Evolutionary conservation across 179 eudicot species (phyloP).

Genomic region (Camellia oleifera): DNA sequence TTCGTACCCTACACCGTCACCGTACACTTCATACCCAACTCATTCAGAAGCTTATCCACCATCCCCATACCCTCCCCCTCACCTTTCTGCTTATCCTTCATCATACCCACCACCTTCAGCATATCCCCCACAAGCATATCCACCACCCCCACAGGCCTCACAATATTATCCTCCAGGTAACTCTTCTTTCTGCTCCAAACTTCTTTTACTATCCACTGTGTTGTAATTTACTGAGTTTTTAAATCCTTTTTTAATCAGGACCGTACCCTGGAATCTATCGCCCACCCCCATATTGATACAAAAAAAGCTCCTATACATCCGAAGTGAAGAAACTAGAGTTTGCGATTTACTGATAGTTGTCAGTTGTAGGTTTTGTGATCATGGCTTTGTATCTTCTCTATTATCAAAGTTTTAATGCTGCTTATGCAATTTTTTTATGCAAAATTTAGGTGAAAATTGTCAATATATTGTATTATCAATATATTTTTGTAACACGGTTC

Average conservation of each 20-base stretch:
- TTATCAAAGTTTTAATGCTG: not conserved
- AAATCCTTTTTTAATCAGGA: slow-evolving; percentile 24
- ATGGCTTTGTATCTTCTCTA: not conserved
- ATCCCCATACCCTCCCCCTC: slow-evolving; percentile 43
- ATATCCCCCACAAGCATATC: slow-evolving; percentile 47
- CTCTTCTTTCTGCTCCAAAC: not conserved
- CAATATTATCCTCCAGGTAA: slow-evolving; percentile 32
- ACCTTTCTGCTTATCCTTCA: slow-evolving; percentile 47
- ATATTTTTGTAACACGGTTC: not conserved
- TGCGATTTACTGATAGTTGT: not conserved
- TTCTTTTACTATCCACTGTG: not conserved
- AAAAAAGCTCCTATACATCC: not conserved
- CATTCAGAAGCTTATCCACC: slow-evolving; percentile 45
- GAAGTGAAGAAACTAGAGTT: not conserved
- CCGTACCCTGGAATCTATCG: slow-evolving; percentile 48
- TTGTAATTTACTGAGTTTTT: slow-evolving; percentile 2
- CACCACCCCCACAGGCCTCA: slow-evolving; percentile 34
- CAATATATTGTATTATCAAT: not conserved
- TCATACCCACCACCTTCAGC: slow-evolving; percentile 49
- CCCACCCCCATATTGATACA: slow-evolving; percentile 51
- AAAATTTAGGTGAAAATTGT: not conserved
- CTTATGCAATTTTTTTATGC: not conserved
- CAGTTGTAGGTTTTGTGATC: not conserved
- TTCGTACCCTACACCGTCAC: slow-evolving; percentile 34
- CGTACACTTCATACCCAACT: slow-evolving; percentile 45